Evolutionary conservation across 179 eudicot species (phyloP), one percentile per base, ranked within the genome.

Genomic region (Silene noctiflora): DNA sequence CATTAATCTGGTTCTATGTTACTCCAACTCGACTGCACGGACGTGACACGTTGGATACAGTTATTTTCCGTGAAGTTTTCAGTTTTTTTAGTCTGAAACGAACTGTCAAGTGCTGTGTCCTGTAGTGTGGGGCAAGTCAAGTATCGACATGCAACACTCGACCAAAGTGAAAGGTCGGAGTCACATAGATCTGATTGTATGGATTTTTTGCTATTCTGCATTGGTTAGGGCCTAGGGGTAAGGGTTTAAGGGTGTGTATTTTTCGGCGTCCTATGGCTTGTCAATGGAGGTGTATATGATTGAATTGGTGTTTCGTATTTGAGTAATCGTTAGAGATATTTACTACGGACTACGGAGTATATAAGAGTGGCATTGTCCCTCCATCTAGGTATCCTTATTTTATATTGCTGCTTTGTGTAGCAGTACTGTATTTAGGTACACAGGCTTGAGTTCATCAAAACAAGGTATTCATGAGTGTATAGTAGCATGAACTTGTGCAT

Each of bases 351-450:
- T 67, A 35, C 42, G 8, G 42, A 35, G 42, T 35, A 22, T 20
- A 19, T n/a, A 58, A 13, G 59, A 21, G 31, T 70, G 19, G 16
- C 27, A 21, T n/a, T 70, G 24, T 48, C 31, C 60, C 35, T 24
- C 25, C 73, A 70, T 35, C 21, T 46, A 21, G 73, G 53, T 71
- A 16, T 71, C 60, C 39, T 6, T 48, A 33, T 70, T 46, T 69
- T 6, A 19, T 51, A 59, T 48, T 33, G 42, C 39, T 46, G 33
- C 8, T 71, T 25, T 71, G 58, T 3, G 13, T 48, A 33, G 22
- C 48, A 17, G 19, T 67, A 5, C 70, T 31, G 21, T n/a, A n/a
- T 16, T 31, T 33, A 0, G 24, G 64, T 20, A 16, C 19, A 5
- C 44, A n/a, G 6, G 10, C 35, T 20, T 70, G 20, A 48, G 35